A percentile compares a stretch with the other conserved stretches of the same genome.
Evolutionary conservation across 2,329 filamentous ascomycete genomes (phyloP).

Genomic region (Trichoderma koningiopsis): DNA sequence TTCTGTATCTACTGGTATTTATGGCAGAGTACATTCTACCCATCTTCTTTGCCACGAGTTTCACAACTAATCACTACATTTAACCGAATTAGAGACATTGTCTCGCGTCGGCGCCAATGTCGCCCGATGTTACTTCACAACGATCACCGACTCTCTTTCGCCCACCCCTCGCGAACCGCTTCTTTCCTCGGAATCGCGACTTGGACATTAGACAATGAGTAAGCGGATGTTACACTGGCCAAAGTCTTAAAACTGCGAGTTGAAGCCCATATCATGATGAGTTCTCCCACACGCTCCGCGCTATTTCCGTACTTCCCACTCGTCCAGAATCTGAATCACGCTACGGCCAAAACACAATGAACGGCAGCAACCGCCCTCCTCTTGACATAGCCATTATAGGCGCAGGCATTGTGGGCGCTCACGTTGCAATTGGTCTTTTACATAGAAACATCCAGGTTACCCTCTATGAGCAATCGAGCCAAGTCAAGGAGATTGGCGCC

Average conservation of each 20-base stretch:
- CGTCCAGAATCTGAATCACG: not conserved
- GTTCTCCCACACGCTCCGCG: not conserved
- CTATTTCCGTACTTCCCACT: not conserved
- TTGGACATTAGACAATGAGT: not conserved
- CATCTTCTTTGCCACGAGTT: not conserved
- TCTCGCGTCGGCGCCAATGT: not conserved
- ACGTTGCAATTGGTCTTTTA: slow-evolving; percentile 50
- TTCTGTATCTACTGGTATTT: not conserved
- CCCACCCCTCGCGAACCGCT: not conserved
- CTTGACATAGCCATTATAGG: slow-evolving; percentile 51
- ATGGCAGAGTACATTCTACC: too few species aligned
- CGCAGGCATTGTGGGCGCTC: slow-evolving; percentile 54
- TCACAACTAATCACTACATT: not conserved
- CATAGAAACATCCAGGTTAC: slow-evolving; percentile 46
- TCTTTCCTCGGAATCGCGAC: not conserved
- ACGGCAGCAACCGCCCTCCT: not conserved
- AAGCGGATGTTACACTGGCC: not conserved
- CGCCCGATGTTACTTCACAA: not conserved
- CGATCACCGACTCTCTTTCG: not conserved
- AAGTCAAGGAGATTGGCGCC: slow-evolving; percentile 51
- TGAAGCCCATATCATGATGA: not conserved
- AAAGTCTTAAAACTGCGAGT: not conserved
- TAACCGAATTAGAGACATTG: not conserved
- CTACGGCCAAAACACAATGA: not conserved
- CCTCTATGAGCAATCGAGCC: slow-evolving; percentile 49